These are phyloP conservation scores for Daedalea quercina DNA, from an alignment of 768 basidiomycete genomes.

Conservation along the genomic window DNA sequence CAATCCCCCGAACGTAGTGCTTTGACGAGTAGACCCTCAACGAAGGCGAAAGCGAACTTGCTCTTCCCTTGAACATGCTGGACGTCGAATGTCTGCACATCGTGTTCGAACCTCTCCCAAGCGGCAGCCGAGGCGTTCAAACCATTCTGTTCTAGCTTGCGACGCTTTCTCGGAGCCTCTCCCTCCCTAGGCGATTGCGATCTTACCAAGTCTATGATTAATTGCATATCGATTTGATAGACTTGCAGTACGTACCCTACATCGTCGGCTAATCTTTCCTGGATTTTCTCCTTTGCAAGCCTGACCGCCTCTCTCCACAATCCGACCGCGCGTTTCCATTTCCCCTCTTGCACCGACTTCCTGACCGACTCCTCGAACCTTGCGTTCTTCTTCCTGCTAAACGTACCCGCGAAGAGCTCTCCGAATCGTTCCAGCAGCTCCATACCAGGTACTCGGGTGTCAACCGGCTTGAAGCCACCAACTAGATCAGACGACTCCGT, in stretches of 20 bases:
- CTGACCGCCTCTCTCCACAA: slow-evolving; percentile 78
- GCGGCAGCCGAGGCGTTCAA: slow-evolving; percentile 38
- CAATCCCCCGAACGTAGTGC: slow-evolving; percentile 87
- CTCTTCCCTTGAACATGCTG: slow-evolving; percentile 85
- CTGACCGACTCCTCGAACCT: slow-evolving; percentile 77
- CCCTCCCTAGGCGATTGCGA: slow-evolving; percentile 8
- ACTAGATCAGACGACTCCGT: slow-evolving; percentile 92
- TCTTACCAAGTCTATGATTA: not conserved
- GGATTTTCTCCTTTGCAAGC: slow-evolving; percentile 62
- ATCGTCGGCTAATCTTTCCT: slow-evolving; percentile 26
- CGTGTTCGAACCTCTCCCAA: slow-evolving; percentile 65
- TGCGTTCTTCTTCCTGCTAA: slow-evolving; percentile 85
- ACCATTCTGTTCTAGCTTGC: slow-evolving; percentile 47
- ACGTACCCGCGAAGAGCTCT: slow-evolving; percentile 77
- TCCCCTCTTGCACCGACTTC: slow-evolving; percentile 74
- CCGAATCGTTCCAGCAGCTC: slow-evolving; percentile 68
- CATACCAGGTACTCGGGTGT: slow-evolving; percentile 72
- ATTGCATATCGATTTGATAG: not conserved
- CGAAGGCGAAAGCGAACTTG: slow-evolving; percentile 89
- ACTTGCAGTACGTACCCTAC: slow-evolving; percentile 9
- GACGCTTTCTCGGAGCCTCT: slow-evolving; percentile 59
- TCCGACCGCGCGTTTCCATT: slow-evolving; percentile 78
- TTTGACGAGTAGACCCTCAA: slow-evolving; percentile 93
- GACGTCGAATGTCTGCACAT: slow-evolving; percentile 76
- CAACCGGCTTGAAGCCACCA: slow-evolving; percentile 95